Conservation (phyloP, 192 early-diverging fungal genomes). For the Dimargaris cristalligena region DNA sequence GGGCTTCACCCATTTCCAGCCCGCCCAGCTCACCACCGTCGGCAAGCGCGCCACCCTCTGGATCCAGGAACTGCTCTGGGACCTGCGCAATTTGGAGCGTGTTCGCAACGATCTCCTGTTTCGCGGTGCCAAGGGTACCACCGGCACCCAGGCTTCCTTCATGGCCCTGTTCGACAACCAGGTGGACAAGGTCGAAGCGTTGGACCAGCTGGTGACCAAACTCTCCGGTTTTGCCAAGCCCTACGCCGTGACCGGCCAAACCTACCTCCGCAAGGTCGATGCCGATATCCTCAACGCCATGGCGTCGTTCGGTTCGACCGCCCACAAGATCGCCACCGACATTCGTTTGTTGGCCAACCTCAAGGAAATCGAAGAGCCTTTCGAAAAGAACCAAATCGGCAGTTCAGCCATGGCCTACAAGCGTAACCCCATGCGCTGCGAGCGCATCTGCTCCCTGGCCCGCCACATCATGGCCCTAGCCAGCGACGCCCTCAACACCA, state of each 20-base stretch:
- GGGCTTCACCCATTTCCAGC: slow-evolving; percentile 98
- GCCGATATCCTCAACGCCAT: slow-evolving; percentile 75
- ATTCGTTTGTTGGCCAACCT: slow-evolving; percentile 87
- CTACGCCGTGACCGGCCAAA: slow-evolving; percentile 92
- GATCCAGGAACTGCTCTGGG: slow-evolving; percentile 94
- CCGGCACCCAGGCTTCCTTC: slow-evolving; percentile 96
- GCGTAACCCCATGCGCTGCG: slow-evolving; percentile 98
- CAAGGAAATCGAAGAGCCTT: slow-evolving; percentile 98
- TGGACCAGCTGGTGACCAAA: slow-evolving; percentile 83
- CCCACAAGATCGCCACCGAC: slow-evolving; percentile 94
- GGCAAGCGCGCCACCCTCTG: slow-evolving; percentile 93
- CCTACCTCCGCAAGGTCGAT: slow-evolving; percentile 96
- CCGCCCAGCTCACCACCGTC: slow-evolving; percentile 94
- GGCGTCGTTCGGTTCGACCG: slow-evolving; percentile 83
- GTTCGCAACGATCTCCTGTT: slow-evolving; percentile 76
- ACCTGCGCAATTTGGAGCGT: slow-evolving; percentile 82
- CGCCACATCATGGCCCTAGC: slow-evolving; percentile 88
- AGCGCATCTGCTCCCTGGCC: slow-evolving; percentile 87
- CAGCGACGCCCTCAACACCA: slow-evolving; percentile 74
- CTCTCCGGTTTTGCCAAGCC: slow-evolving; percentile 65
- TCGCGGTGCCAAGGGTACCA: slow-evolving; percentile 96
- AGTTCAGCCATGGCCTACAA: slow-evolving; percentile 99
- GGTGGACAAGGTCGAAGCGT: slow-evolving; percentile 79
- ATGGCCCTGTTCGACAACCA: slow-evolving; percentile 87
- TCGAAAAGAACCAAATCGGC: slow-evolving; percentile 98